phyloP scores from a whole-genome alignment of 495 filamentous ascomycete species.

The Xylaria intraflava region DNA sequence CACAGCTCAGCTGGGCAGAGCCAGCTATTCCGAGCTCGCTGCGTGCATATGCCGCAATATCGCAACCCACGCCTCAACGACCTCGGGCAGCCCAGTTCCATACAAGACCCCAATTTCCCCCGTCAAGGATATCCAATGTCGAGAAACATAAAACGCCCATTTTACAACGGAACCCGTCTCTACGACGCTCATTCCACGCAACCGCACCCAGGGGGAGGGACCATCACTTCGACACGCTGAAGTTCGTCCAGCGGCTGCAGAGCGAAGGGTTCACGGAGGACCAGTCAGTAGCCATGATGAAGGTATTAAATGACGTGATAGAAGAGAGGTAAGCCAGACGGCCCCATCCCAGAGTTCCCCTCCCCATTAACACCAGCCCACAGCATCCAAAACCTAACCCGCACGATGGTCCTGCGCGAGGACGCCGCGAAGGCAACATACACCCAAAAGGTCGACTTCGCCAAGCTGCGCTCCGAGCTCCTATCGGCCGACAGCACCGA shows the following conservation, averaged over 20 bases:
- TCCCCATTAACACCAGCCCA: not conserved
- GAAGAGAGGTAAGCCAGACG: conserved; percentile 63
- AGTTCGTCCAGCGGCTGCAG: conserved; percentile 87
- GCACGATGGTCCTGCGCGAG: conserved; percentile 97
- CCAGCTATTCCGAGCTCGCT: conserved; percentile 17
- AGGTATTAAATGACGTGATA: conserved; percentile 92
- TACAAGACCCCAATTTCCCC: not conserved
- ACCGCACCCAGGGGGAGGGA: conserved; percentile 57
- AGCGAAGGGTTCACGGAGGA: conserved; percentile 93
- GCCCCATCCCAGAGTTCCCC: not conserved
- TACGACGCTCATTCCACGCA: conserved; percentile 60
- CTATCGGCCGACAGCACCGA: conserved; percentile 87
- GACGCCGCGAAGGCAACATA: conserved; percentile 83
- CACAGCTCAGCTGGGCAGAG: conserved; percentile 46
- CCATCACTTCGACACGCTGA: conserved; percentile 97
- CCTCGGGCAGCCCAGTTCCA: conserved; percentile 16
- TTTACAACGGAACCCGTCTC: conserved; percentile 19
- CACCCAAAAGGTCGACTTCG: conserved; percentile 98
- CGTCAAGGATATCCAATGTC: not conserved
- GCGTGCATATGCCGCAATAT: conserved; percentile 17
- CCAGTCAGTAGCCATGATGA: conserved; percentile 95
- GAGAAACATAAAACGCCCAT: conserved; percentile 8
- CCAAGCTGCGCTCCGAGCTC: conserved; percentile 94
- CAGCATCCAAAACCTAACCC: conserved; percentile 92
- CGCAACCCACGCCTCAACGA: conserved; percentile 6